phyloP scores from a whole-genome alignment of 2,329 filamentous ascomycete genomes.

The Coleophoma cylindrospora region DNA sequence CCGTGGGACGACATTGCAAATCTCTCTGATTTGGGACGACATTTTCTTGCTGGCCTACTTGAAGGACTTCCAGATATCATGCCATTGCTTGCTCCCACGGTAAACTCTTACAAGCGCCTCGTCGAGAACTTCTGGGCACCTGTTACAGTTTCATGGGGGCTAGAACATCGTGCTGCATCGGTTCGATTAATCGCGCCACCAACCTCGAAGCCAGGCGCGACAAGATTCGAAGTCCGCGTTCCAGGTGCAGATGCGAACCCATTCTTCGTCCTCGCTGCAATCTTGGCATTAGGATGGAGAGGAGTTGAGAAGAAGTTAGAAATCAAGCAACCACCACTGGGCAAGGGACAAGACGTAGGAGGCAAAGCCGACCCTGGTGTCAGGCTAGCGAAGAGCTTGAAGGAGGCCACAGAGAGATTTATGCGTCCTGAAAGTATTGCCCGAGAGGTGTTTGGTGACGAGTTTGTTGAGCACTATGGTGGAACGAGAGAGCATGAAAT shows the following conservation, averaged over 20 bases:
- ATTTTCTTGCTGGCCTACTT: constrained; percentile 88
- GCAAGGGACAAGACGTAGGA: constrained; percentile 79
- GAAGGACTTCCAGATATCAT: constrained; percentile 91
- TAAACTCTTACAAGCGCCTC: constrained; percentile 97
- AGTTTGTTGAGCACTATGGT: constrained; percentile 92
- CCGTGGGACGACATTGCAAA: constrained; percentile 70
- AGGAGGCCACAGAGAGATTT: constrained; percentile 79
- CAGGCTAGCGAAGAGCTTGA: constrained; percentile 76
- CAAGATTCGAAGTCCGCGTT: constrained; percentile 87
- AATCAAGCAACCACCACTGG: constrained; percentile 76
- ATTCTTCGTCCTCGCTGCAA: constrained; percentile 78
- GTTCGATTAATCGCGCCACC: constrained; percentile 88
- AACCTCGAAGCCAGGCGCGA: constrained; percentile 77
- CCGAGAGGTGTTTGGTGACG: constrained; percentile 89
- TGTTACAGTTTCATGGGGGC: constrained; percentile 93
- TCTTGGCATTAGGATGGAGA: constrained; percentile 83
- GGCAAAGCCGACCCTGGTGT: constrained; percentile 65
- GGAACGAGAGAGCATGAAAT: constrained; percentile 92
- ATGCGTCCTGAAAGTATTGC: constrained; percentile 76
- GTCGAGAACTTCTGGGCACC: constrained; percentile 99
- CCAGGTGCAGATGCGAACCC: constrained; percentile 93
- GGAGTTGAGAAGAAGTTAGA: constrained; percentile 89
- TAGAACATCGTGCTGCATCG: constrained; percentile 90
- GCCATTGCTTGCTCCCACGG: constrained; percentile 88
- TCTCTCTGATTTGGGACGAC: constrained; percentile 82